Conservation (phyloP, 441 rosid genomes). For the Mallotus repandus region DNA sequence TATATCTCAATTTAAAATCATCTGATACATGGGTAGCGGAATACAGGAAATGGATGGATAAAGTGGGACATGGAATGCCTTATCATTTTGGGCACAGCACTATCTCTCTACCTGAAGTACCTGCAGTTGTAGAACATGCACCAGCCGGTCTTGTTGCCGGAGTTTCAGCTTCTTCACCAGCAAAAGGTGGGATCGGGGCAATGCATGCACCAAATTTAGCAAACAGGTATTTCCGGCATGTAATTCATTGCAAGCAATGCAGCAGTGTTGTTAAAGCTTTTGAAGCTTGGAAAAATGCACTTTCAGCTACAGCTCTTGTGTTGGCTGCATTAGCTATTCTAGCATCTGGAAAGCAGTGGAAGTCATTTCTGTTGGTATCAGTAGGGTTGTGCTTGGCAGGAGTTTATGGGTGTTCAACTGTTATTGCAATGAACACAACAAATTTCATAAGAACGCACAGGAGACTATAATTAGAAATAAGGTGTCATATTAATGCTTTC, state of each 20-base stretch:
- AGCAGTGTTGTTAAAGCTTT: constrained; percentile 54
- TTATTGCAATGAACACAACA: constrained; percentile 64
- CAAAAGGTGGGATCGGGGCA: constrained; percentile 73
- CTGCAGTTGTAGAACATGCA: constrained; percentile 86
- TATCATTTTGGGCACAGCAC: constrained; percentile 89
- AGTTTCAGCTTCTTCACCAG: constrained; percentile 68
- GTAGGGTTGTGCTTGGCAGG: constrained; percentile 57
- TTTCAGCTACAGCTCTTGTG: constrained; percentile 45
- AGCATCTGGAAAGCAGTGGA: constrained; percentile 64
- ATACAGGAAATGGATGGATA: constrained; percentile 97
- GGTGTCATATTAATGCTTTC: neutral
- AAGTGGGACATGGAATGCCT: constrained; percentile 97
- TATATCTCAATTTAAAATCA: constrained; percentile 70
- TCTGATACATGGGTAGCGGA: constrained; percentile 92
- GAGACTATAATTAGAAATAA: constrained; percentile 45
- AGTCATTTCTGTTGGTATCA: constrained; percentile 46
- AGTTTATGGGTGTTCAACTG: constrained; percentile 60
- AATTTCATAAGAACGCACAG: constrained; percentile 85
- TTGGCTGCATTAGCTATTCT: constrained; percentile 65
- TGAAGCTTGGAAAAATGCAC: constrained; percentile 54
- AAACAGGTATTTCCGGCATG: constrained; percentile 74
- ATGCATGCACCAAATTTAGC: constrained; percentile 80
- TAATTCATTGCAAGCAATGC: constrained; percentile 83
- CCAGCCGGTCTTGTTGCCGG: constrained; percentile 82
- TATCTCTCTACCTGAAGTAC: constrained; percentile 58